These are phyloP conservation scores for Macrolepiota dolichaula DNA, from an alignment of 768 basidiomycete species.

Conservation along the genomic window DNA sequence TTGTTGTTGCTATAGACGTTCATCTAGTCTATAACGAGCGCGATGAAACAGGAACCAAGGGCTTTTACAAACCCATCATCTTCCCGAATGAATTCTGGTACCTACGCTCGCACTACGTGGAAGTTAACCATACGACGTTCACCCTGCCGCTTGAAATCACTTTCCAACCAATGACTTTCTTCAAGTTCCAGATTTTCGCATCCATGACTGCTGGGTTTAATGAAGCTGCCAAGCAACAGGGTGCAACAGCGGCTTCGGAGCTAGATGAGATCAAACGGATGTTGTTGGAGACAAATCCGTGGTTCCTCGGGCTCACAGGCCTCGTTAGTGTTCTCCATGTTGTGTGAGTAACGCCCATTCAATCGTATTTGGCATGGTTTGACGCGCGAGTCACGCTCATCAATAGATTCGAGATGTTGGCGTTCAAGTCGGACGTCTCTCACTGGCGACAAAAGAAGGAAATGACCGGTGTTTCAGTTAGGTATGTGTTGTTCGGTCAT, in stretches of 20 bases:
- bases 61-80: slow-evolving; percentile 81
- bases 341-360: slow-evolving; percentile 50
- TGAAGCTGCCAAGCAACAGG: slow-evolving; percentile 78
- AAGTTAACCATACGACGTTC: slow-evolving; percentile 83
- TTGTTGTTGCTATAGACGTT: slow-evolving; percentile 46
- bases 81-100: slow-evolving; percentile 98
- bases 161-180: slow-evolving; percentile 81
- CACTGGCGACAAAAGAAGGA: slow-evolving; percentile 97
- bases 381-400: slow-evolving; percentile 4
- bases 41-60: slow-evolving; percentile 62
- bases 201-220: slow-evolving; percentile 85
- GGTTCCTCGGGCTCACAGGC: slow-evolving; percentile 81
- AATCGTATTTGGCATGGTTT: slow-evolving; percentile 45
- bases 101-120: slow-evolving; percentile 73
- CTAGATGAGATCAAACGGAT: slow-evolving; percentile 95
- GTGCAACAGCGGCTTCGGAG: slow-evolving; percentile 60
- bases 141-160: slow-evolving; percentile 76
- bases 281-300: slow-evolving; percentile 85
- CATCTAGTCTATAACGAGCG: slow-evolving; percentile 55
- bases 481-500: slow-evolving; percentile 42
- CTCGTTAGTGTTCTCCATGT: slow-evolving; percentile 85
- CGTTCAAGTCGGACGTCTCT: slow-evolving; percentile 91
- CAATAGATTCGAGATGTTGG: slow-evolving; percentile 86
- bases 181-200: slow-evolving; percentile 86
- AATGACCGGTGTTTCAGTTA: slow-evolving; percentile 91